Percentiles rank a stretch among this genome's conserved stretches.
Evolutionary conservation across 345 rosid species (phyloP).

Genomic region (Zanthoxylum bungeanum): DNA sequence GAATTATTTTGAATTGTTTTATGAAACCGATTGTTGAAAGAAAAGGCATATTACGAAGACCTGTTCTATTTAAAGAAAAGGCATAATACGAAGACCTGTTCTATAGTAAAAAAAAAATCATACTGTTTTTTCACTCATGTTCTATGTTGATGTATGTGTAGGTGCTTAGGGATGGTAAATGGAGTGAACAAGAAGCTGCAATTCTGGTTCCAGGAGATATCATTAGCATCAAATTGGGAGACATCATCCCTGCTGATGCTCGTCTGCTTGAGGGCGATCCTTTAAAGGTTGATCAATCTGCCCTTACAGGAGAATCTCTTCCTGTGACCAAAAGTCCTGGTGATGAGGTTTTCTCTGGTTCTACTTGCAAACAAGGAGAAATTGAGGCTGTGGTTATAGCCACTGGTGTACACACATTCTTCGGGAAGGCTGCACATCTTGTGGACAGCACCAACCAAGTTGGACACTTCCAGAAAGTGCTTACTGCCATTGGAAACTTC

Average conservation of each 20-base stretch:
- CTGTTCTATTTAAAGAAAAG: neutral
- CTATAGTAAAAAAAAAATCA: neutral
- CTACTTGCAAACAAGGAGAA: conserved; percentile 90
- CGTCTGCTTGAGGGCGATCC: conserved; percentile 91
- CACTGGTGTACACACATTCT: conserved; percentile 84
- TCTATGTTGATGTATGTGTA: conserved; percentile 4
- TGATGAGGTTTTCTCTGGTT: conserved; percentile 73
- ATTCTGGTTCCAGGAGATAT: conserved; percentile 87
- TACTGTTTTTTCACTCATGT: neutral
- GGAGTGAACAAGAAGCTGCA: conserved; percentile 76
- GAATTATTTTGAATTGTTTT: neutral
- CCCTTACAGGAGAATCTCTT: conserved; percentile 64
- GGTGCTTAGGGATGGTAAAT: conserved; percentile 75
- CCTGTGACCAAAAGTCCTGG: conserved; percentile 69
- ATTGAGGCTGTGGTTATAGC: conserved; percentile 85
- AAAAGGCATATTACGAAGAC: neutral
- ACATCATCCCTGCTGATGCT: conserved; percentile 89
- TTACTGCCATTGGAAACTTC: conserved; percentile 85
- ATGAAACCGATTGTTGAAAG: no score
- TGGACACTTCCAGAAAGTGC: conserved; percentile 82
- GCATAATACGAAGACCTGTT: neutral
- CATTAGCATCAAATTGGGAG: conserved; percentile 76
- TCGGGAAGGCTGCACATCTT: conserved; percentile 91
- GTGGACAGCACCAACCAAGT: conserved; percentile 85
- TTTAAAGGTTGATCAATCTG: conserved; percentile 67